Conservation (phyloP, 164 flowering plant genomes). For the Magnolia kwangsiensis region DNA sequence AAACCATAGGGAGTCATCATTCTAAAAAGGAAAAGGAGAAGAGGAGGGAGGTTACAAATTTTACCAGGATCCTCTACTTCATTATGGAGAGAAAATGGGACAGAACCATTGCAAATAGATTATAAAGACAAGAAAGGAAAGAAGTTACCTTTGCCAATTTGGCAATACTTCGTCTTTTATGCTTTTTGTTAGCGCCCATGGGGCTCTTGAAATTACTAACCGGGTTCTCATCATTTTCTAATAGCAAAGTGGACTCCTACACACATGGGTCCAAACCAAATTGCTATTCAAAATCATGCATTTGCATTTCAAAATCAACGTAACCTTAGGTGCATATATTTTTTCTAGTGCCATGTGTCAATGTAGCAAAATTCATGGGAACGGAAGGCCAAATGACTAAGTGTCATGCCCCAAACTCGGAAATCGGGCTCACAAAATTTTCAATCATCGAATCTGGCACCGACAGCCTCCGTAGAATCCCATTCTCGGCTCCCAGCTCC, state of each 20-base stretch:
- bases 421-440: too few relatives aligned
- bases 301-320: too few relatives aligned
- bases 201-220: constrained; percentile 28
- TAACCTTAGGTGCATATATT: too few relatives aligned
- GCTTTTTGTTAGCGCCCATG: constrained; percentile 44
- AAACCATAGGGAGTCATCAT: too few relatives aligned
- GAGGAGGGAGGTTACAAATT: not conserved
- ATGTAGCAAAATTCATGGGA: too few relatives aligned
- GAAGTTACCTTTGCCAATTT: constrained; percentile 76
- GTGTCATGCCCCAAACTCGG: too few relatives aligned
- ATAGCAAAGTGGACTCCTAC: constrained; percentile 32
- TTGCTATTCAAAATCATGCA: constrained; percentile 7
- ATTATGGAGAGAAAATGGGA: not conserved
- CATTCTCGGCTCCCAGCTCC: too few relatives aligned
- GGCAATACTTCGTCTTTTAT: constrained; percentile 56
- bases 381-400: too few relatives aligned
- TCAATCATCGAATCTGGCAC: too few relatives aligned
- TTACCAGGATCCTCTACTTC: too few relatives aligned
- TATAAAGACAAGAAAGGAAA: not conserved
- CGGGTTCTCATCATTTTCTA: constrained; percentile 21
- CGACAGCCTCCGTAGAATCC: too few relatives aligned
- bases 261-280: constrained; percentile 3
- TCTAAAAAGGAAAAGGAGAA: not conserved
- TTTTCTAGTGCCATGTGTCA: too few relatives aligned
- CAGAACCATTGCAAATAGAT: not conserved